These are phyloP conservation scores for Moricandia arvensis DNA, from an alignment of 345 rosid genomes.

Conservation along the genomic window DNA sequence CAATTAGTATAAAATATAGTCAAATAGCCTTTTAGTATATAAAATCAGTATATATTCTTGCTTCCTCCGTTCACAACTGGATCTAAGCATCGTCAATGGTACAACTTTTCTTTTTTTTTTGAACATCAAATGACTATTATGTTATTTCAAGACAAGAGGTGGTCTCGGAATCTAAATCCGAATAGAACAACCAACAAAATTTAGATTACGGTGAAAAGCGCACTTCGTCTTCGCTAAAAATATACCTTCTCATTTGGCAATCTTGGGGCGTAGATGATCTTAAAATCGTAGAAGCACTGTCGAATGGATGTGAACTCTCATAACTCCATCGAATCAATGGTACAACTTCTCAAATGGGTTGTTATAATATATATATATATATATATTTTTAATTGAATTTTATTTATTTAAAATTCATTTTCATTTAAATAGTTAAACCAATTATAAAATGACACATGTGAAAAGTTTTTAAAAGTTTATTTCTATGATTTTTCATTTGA, in stretches of 20 bases:
- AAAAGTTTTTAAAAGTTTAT: neutral
- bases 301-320: no score
- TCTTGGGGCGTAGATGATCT: no score
- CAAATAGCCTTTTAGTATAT: neutral
- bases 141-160: no score
- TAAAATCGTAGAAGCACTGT: no score
- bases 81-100: neutral
- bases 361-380: neutral
- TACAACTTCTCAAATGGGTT: neutral
- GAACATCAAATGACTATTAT: no score
- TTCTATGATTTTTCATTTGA: neutral
- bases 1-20: neutral
- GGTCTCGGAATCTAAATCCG: no score
- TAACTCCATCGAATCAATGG: neutral
- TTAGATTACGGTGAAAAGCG: no score
- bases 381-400: no score
- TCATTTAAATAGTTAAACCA: neutral
- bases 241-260: no score
- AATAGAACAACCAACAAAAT: no score
- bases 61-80: constrained; percentile 16
- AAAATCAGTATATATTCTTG: neutral
- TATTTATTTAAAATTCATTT: neutral
- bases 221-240: no score
- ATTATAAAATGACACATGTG: neutral
- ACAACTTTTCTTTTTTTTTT: no score